Evolutionary conservation across 495 filamentous ascomycete genomes (phyloP).

Genomic region (Neurospora sp.): DNA sequence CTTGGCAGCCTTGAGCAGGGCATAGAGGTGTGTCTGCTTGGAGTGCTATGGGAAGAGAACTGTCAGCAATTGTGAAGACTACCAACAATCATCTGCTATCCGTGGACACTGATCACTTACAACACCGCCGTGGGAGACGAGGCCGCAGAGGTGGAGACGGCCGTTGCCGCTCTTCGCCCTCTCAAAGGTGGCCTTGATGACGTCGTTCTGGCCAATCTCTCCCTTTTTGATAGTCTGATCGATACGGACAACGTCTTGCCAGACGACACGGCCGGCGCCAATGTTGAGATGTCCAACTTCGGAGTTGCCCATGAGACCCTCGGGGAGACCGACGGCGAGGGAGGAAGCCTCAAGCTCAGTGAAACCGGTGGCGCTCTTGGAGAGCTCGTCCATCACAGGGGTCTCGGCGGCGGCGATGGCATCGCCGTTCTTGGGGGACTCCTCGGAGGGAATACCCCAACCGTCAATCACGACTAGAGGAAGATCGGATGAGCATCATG

Average conservation of each 20-base stretch:
- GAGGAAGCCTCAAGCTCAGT: conserved; percentile 90
- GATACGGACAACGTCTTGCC: conserved; percentile 98
- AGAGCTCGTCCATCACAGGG: conserved; percentile 48
- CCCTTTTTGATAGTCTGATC: conserved; percentile 89
- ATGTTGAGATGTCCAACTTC: conserved; percentile 99
- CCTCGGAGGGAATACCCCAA: conserved; percentile 79
- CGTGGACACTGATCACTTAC: conserved; percentile 28
- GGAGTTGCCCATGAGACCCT: conserved; percentile 97
- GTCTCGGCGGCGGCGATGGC: conserved; percentile 89
- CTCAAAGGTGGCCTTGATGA: conserved; percentile 66
- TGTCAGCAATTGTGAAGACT: conserved; percentile 6
- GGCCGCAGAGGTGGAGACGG: conserved; percentile 79
- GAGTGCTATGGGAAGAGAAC: conserved; percentile 48
- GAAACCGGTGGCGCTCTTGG: conserved; percentile 29
- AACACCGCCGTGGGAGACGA: conserved; percentile 92
- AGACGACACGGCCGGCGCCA: conserved; percentile 93
- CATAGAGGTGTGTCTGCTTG: conserved; percentile 86
- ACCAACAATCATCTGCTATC: background rate
- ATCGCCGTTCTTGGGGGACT: conserved; percentile 76
- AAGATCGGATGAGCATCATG: conserved; percentile 33
- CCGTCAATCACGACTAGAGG: conserved; percentile 87
- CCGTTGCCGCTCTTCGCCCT: conserved; percentile 82
- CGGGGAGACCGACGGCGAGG: conserved; percentile 86
- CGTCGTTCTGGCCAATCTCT: conserved; percentile 67
- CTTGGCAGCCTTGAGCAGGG: conserved; percentile 79